Evolutionary conservation across 768 basidiomycete genomes (phyloP).

Genomic region (Cantharellus cinnabarinus): DNA sequence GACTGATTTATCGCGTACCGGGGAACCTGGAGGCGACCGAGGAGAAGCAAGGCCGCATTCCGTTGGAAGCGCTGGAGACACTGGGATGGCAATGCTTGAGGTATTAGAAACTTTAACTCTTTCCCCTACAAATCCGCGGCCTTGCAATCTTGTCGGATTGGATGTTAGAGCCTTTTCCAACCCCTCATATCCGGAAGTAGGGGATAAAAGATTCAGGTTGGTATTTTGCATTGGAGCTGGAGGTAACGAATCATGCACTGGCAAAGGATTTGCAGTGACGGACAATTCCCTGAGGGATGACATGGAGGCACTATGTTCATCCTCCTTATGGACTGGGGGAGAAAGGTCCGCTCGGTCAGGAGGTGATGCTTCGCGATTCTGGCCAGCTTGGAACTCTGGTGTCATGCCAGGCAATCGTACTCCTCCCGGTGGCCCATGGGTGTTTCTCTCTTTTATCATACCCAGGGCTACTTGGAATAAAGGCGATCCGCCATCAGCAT

Average conservation of each 20-base stretch:
- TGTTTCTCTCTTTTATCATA: background rate
- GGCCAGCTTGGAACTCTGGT: background rate
- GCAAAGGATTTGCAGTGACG: background rate
- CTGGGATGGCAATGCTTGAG: background rate
- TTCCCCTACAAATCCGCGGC: conserved; percentile 70
- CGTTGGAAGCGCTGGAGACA: no score
- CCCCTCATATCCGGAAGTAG: background rate
- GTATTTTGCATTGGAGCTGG: conserved; percentile 17
- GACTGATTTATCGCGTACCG: no score
- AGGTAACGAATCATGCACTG: background rate
- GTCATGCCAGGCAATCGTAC: background rate
- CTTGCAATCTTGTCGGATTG: conserved; percentile 62
- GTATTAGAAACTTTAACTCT: conserved; percentile 48
- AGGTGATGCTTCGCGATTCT: background rate
- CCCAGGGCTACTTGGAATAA: background rate
- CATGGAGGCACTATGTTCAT: no score
- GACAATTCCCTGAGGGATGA: background rate
- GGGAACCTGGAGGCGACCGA: no score
- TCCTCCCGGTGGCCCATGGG: background rate
- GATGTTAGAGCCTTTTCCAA: conserved; percentile 55
- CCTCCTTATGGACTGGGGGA: no score
- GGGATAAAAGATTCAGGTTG: background rate
- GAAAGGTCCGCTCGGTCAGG: background rate
- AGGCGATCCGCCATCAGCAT: background rate
- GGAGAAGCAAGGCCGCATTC: no score